Conservation (phyloP, 305 asterid genomes). For the Fraxinus sp. region DNA sequence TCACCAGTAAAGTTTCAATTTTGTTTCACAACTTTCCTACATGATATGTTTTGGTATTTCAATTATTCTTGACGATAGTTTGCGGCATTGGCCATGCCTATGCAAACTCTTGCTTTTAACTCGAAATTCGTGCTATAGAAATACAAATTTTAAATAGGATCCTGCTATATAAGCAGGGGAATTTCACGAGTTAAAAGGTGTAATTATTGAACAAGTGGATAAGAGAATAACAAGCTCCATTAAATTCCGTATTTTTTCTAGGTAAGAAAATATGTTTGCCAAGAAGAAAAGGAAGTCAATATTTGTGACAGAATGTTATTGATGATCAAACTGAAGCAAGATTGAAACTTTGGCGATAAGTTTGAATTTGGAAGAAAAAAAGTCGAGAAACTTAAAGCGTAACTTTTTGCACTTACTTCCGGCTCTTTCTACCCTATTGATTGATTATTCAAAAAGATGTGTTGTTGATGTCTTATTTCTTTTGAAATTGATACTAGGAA, state of each 20-base stretch:
- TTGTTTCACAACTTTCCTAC: not conserved
- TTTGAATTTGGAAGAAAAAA: not conserved
- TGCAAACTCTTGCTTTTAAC: not conserved
- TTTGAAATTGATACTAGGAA: slow-evolving; percentile 43
- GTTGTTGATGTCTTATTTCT: slow-evolving; percentile 10
- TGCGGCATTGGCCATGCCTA: not conserved
- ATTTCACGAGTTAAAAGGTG: not conserved
- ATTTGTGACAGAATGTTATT: not conserved
- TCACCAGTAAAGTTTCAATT: not conserved
- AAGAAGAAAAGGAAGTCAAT: not conserved
- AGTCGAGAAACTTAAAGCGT: not conserved
- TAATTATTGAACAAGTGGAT: not conserved
- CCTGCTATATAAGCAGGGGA: not conserved
- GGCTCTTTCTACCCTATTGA: not conserved
- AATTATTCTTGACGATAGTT: not conserved
- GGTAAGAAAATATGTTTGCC: not conserved
- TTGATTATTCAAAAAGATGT: not conserved
- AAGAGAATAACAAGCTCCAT: not conserved
- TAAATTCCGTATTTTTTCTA: not conserved
- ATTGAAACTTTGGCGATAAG: not conserved
- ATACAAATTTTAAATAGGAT: not conserved
- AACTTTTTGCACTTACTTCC: not conserved
- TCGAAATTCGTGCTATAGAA: not conserved
- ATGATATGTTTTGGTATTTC: not conserved
- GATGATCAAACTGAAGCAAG: not conserved